phyloP scores from a whole-genome alignment of 208 protist genomes.

The Leishmania martiniquensis region DNA sequence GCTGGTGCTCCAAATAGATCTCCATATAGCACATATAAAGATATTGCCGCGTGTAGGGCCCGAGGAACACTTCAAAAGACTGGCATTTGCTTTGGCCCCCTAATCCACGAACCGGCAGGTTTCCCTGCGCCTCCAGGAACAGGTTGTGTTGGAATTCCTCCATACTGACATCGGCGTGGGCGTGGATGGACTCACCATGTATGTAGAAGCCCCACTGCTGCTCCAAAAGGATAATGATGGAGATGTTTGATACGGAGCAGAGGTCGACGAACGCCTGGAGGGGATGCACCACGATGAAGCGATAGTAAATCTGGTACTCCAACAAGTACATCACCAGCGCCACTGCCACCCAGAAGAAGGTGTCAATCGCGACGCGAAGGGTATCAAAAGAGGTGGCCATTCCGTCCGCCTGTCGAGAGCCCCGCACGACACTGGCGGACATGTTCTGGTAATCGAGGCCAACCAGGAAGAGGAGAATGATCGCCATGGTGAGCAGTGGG shows the following conservation, averaged over 20 bases:
- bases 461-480: slow-evolving; percentile 75
- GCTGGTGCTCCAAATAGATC: slow-evolving; percentile 58
- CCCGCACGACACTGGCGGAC: slow-evolving; percentile 47
- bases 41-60: slow-evolving; percentile 77
- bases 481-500: slow-evolving; percentile 70
- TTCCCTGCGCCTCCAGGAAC: slow-evolving; percentile 76
- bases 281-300: slow-evolving; percentile 83
- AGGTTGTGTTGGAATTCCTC: slow-evolving; percentile 89
- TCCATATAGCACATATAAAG: slow-evolving; percentile 77
- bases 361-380: slow-evolving; percentile 74
- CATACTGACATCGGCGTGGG: slow-evolving; percentile 88
- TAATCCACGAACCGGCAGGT: slow-evolving; percentile 81
- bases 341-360: slow-evolving; percentile 79
- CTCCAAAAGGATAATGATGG: slow-evolving; percentile 86
- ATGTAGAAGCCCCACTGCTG: slow-evolving; percentile 90
- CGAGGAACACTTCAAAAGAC: slow-evolving; percentile 85
- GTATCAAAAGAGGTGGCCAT: slow-evolving; percentile 43
- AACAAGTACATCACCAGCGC: slow-evolving; percentile 69
- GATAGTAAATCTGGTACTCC: slow-evolving; percentile 85
- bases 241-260: slow-evolving; percentile 92
- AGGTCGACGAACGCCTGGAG: slow-evolving; percentile 89
- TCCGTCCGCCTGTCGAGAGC: slow-evolving; percentile 23
- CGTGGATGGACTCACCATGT: slow-evolving; percentile 90
- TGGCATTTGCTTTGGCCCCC: slow-evolving; percentile 81
- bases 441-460: slow-evolving; percentile 56